Percentiles rank a stretch among this genome's conserved stretches.
phyloP scores from a whole-genome alignment of 805 yeast genomes.

The Yarrowia sp. region DNA sequence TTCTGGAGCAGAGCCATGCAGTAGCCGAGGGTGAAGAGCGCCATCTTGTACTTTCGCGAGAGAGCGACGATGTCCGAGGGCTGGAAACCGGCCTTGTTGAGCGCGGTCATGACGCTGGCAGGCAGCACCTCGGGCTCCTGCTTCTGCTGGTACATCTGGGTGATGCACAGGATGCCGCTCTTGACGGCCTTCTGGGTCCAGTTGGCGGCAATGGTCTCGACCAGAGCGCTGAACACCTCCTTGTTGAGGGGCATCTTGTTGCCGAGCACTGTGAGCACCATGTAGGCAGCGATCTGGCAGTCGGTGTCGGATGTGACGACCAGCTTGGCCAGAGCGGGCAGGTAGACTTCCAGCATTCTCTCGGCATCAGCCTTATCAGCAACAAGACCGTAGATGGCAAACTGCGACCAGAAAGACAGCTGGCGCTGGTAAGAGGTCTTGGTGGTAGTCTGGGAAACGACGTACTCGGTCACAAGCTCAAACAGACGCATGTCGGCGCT shows the following conservation, averaged over 20 bases:
- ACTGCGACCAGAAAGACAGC: conserved; percentile 74
- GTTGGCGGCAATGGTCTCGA: conserved; percentile 53
- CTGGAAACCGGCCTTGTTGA: conserved; percentile 33
- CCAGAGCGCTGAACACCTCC: conserved; percentile 57
- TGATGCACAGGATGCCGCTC: conserved; percentile 39
- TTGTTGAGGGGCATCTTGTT: conserved; percentile 63
- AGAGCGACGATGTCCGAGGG: conserved; percentile 33
- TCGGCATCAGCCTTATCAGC: conserved; percentile 34
- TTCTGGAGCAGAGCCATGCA: conserved; percentile 15
- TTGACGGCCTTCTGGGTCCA: conserved; percentile 40
- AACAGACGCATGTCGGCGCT: conserved; percentile 61
- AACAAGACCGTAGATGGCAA: conserved; percentile 59
- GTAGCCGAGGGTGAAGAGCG: conserved; percentile 36
- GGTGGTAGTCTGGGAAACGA: conserved; percentile 50
- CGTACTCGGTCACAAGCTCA: conserved; percentile 60
- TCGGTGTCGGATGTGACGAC: conserved; percentile 44
- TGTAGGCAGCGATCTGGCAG: conserved; percentile 78
- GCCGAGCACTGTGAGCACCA: conserved; percentile 72
- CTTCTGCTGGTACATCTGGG: conserved; percentile 37
- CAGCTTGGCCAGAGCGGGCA: conserved; percentile 40
- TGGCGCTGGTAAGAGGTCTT: conserved; percentile 63
- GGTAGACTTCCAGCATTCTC: conserved; percentile 39
- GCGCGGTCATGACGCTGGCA: conserved; percentile 25
- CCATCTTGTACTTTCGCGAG: conserved; percentile 38
- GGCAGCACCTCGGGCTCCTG: conserved; percentile 28